phyloP scores from a whole-genome alignment of 2,329 filamentous ascomycete species.

The Colletotrichum siamense region DNA sequence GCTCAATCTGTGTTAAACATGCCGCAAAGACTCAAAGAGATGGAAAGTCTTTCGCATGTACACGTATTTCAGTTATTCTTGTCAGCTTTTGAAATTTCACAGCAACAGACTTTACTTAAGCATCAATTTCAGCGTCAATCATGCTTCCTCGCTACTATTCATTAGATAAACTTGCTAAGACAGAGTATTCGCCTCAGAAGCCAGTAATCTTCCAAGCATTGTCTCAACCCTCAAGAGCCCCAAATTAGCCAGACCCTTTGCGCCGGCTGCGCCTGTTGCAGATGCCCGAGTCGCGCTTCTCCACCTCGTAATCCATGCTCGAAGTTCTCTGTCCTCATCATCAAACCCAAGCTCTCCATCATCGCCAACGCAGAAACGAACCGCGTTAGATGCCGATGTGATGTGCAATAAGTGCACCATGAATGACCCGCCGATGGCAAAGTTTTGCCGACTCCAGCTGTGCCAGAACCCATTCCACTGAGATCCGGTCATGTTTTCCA shows the following conservation, averaged over 20 bases:
- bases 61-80: neutral
- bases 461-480: neutral
- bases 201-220: neutral
- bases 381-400: neutral
- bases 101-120: neutral
- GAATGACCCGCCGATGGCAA: neutral
- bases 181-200: neutral
- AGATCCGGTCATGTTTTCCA: neutral
- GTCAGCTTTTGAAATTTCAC: neutral
- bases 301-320: neutral
- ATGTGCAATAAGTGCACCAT: neutral
- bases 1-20: neutral
- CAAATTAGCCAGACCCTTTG: neutral
- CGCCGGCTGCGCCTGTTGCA: neutral
- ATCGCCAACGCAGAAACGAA: neutral
- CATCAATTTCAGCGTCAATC: too few species aligned
- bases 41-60: neutral
- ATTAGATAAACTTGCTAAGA: neutral
- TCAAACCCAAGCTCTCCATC: neutral
- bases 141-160: neutral
- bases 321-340: neutral
- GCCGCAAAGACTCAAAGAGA: neutral
- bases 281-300: neutral
- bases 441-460: neutral
- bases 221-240: neutral